phyloP scores from a whole-genome alignment of 345 rosid species.

The Syzygium aqueum region DNA sequence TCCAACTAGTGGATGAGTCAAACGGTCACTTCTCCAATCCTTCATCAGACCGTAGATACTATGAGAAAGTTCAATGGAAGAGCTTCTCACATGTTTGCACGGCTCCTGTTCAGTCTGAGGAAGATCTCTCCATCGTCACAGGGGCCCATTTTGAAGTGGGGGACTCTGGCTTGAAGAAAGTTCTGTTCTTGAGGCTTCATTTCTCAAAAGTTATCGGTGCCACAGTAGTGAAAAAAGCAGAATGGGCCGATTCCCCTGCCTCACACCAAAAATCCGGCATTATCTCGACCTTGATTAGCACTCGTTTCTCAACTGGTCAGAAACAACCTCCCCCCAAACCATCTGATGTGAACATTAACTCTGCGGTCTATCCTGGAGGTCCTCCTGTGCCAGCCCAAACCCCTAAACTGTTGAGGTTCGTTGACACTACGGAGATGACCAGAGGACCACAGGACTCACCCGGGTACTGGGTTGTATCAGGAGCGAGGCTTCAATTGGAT shows the following conservation, averaged over 20 bases:
- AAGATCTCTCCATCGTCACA: conserved; percentile 33
- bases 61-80: conserved; percentile 45
- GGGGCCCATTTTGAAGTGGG: conserved; percentile 38
- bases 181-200: conserved; percentile 30
- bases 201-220: conserved; percentile 34
- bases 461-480: conserved; percentile 46
- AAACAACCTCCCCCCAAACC: conserved; percentile 37
- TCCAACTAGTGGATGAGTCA: conserved; percentile 29
- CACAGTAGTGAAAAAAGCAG: conserved; percentile 15
- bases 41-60: conserved; percentile 8
- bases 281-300: conserved; percentile 39
- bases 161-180: conserved; percentile 24
- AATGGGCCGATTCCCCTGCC: conserved; percentile 42
- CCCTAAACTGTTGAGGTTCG: conserved; percentile 29
- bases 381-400: conserved; percentile 41
- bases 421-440: conserved; percentile 42
- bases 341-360: conserved; percentile 35
- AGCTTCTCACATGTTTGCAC: conserved; percentile 41
- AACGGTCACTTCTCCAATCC: not conserved
- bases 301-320: conserved; percentile 23
- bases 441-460: conserved; percentile 44
- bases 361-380: conserved; percentile 40
- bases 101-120: conserved; percentile 35
- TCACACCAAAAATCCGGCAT: conserved; percentile 30
- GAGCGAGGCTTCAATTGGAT: conserved; percentile 32